phyloP scores from a whole-genome alignment of 2,329 filamentous ascomycete species.

The Claviceps sp. region DNA sequence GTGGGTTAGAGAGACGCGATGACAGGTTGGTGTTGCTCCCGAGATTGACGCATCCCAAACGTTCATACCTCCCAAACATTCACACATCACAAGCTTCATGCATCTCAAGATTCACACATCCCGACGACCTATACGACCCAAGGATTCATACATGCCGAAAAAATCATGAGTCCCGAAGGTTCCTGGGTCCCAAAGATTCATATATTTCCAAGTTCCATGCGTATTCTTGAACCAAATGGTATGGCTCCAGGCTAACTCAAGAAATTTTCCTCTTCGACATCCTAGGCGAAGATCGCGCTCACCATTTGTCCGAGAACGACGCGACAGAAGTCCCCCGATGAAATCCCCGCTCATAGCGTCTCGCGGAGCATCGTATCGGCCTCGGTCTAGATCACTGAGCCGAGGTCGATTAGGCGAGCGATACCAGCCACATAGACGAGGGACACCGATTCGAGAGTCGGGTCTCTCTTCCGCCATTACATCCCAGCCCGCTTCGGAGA shows the following conservation, averaged over 20 bases:
- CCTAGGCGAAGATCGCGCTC: slow-evolving; percentile 41
- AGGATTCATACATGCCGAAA: neutral
- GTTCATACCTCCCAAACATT: no score
- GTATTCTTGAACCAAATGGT: neutral
- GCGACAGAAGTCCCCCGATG: slow-evolving; percentile 19
- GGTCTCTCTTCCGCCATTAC: slow-evolving; percentile 35
- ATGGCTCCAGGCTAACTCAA: slow-evolving; percentile 9
- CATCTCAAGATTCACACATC: no score
- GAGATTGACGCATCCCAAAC: neutral
- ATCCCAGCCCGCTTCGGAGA: slow-evolving; percentile 36
- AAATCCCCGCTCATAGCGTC: slow-evolving; percentile 16
- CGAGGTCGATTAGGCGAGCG: slow-evolving; percentile 32
- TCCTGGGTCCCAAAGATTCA: neutral
- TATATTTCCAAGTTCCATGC: neutral
- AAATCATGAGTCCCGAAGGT: neutral
- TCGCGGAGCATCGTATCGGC: slow-evolving; percentile 34
- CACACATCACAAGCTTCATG: no score
- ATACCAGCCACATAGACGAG: slow-evolving; percentile 31
- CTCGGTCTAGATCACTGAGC: slow-evolving; percentile 33
- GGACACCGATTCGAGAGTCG: slow-evolving; percentile 35
- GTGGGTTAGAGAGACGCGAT: slow-evolving; percentile 28
- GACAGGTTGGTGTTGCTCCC: slow-evolving; percentile 18
- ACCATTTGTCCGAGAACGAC: slow-evolving; percentile 35
- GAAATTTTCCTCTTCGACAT: neutral
- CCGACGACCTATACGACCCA: neutral